These are phyloP conservation scores for Dactylorhiza incarnata DNA, from an alignment of 106 monocot species.

Conservation along the genomic window DNA sequence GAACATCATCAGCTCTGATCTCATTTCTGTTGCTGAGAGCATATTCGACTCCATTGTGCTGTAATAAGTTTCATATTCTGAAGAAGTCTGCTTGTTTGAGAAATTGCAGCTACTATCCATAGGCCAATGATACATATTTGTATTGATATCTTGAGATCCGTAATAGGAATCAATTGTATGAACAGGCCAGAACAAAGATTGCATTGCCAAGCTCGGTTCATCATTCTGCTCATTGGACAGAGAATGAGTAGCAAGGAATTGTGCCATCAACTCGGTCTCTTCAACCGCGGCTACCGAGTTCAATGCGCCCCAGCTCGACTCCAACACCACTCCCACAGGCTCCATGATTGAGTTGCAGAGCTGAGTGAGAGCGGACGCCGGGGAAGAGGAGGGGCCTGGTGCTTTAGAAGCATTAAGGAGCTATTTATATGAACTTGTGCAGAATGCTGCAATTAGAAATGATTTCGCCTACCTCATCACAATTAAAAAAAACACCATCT, in stretches of 20 bases:
- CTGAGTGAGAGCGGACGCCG: too few species aligned
- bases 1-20: background rate
- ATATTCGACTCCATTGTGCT: constrained; percentile 8
- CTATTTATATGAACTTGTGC: constrained; percentile 2
- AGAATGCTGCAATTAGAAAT: background rate
- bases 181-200: constrained; percentile 28
- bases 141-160: background rate
- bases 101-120: constrained; percentile 11
- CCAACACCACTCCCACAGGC: constrained; percentile 11
- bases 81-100: background rate
- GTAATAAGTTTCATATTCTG: constrained; percentile 11
- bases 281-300: constrained; percentile 15
- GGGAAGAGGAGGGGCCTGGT: background rate
- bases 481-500: too few species aligned
- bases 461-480: background rate
- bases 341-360: constrained; percentile 8
- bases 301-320: constrained; percentile 24
- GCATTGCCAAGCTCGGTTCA: constrained; percentile 9
- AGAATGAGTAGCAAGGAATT: constrained; percentile 18
- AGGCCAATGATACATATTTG: constrained; percentile 20
- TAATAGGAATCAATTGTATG: constrained; percentile 18
- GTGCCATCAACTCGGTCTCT: constrained; percentile 38
- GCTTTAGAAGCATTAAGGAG: background rate
- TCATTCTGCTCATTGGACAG: constrained; percentile 15
- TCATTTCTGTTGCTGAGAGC: constrained; percentile 4